These are phyloP conservation scores for Cryphonectria radicalis DNA, from an alignment of 2,329 filamentous ascomycete species.

Conservation along the genomic window DNA sequence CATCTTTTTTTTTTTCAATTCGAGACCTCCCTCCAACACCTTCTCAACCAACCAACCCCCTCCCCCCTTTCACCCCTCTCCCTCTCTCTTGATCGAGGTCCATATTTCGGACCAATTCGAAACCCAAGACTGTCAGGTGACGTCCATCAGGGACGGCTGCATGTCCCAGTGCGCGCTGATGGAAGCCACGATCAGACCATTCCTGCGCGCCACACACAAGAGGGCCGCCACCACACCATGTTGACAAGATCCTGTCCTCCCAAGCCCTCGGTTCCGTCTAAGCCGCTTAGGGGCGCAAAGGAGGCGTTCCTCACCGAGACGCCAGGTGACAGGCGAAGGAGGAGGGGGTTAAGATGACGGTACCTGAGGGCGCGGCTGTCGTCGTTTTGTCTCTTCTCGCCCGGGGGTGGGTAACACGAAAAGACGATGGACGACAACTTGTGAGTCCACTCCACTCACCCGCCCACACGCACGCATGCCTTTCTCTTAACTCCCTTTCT, in stretches of 20 bases:
- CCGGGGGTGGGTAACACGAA: not conserved
- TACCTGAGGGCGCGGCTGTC: not conserved
- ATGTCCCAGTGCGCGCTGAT: not conserved
- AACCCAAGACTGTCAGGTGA: not conserved
- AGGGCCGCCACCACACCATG: not conserved
- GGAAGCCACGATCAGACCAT: slow-evolving; percentile 3
- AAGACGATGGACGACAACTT: too few species aligned
- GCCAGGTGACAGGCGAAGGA: not conserved
- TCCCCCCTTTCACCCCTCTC: too few species aligned
- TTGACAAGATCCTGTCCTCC: not conserved
- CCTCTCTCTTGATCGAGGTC: not conserved
- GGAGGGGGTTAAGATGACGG: too few species aligned
- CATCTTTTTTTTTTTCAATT: not conserved
- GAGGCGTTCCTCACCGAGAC: not conserved
- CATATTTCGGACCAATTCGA: not conserved
- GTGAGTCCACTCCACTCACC: not conserved
- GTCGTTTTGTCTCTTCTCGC: not conserved
- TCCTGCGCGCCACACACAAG: not conserved
- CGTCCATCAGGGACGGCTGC: not conserved
- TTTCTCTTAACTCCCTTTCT: not conserved
- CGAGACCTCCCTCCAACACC: not conserved
- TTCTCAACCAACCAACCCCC: not conserved
- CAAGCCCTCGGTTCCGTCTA: not conserved
- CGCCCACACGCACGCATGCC: not conserved
- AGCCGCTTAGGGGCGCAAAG: not conserved